Percentiles rank a stretch among this genome's conserved stretches.
Conservation (phyloP, 352 stramenopile genomes). For the Phytopythium cucurbitacearum region DNA sequence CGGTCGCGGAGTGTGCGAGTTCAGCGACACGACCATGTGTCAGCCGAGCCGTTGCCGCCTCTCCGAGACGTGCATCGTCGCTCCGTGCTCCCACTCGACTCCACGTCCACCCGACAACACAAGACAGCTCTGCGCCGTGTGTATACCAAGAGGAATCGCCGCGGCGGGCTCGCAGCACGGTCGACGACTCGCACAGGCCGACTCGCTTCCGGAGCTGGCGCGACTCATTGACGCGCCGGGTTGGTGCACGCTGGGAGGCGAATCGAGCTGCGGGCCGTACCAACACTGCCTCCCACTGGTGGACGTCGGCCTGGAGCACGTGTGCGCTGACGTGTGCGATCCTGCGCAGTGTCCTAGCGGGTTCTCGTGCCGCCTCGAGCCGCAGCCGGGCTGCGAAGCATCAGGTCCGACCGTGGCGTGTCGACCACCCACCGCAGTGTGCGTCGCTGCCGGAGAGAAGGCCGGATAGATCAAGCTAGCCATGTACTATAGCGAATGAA, state of each 20-base stretch:
- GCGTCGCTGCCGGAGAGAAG: not conserved
- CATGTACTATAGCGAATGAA: not conserved
- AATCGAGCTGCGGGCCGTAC: conserved; percentile 3
- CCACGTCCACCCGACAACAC: too few species aligned
- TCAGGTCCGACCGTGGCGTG: not conserved
- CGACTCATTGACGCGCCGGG: not conserved
- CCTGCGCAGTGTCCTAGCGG: not conserved
- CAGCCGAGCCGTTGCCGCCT: too few species aligned
- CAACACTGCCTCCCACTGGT: not conserved
- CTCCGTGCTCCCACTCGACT: too few species aligned
- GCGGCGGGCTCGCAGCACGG: too few species aligned
- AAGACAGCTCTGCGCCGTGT: too few species aligned
- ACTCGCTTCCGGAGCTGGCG: not conserved
- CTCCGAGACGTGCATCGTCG: too few species aligned
- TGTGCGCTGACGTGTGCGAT: conserved; percentile 3
- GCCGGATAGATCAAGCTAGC: not conserved
- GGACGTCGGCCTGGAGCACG: not conserved
- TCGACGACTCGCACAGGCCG: too few species aligned
- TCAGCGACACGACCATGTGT: too few species aligned
- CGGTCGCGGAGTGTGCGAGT: too few species aligned
- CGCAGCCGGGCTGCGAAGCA: not conserved
- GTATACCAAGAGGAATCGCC: too few species aligned
- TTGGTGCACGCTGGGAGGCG: not conserved
- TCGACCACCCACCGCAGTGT: not conserved
- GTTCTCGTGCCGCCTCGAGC: conserved; percentile 2